Base-by-base conservation (phyloP, 2,329 filamentous ascomycete species). In the Macrophomina pseudophaseolina region DNA sequence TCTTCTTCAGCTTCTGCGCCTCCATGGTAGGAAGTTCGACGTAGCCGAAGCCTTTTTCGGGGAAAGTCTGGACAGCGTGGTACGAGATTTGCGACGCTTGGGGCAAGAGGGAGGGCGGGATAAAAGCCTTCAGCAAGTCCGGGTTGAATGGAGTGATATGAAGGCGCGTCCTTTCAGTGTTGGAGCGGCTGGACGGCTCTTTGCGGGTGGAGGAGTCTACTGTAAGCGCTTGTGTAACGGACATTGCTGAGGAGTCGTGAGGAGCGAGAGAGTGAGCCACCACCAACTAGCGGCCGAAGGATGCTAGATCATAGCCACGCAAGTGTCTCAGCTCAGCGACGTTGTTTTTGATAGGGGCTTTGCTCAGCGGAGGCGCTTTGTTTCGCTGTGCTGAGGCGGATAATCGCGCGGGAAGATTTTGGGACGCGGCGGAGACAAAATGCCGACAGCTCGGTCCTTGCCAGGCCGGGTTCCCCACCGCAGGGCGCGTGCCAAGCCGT, bases 1-100 rank as follows among this genome's bases (percentile, higher is more conserved):
- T 98, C 81, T 91, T 94, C 81, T 90, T 93, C 64, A 98, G 80
- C 78, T 93, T 97, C n/a, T 94, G 91, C 9, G 94, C 95, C 70
- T 97, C 93, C 79, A 88, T 87, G 3, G 77, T 80, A 0, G 94
- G 94, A 44, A 99, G 80, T 54, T 96, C 93, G 68, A 98, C 84
- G 80, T 91, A 99, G 66, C 94, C 95, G 87, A 93, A 99, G 64
- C 87, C 90, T 75, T 88, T 91, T 71, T 99, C 95, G 14, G 94
- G 94, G 70, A 97, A 97, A 0, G 94, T 94, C 74, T 93, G 87
- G 71, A 97, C 81, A 5, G 84, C 83, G 79, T 98, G 94, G 80
- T 90, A 97, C n/a, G 94, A 97, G 63, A 97, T 87, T 75, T 93
- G 92, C 68, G 88, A 88, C 23, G 92, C 92, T 53, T 83, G 82